Percentiles rank a stretch among this genome's conserved stretches.
phyloP scores from a whole-genome alignment of 129 eudicot genomes.

The Smallanthus sonchifolius region DNA sequence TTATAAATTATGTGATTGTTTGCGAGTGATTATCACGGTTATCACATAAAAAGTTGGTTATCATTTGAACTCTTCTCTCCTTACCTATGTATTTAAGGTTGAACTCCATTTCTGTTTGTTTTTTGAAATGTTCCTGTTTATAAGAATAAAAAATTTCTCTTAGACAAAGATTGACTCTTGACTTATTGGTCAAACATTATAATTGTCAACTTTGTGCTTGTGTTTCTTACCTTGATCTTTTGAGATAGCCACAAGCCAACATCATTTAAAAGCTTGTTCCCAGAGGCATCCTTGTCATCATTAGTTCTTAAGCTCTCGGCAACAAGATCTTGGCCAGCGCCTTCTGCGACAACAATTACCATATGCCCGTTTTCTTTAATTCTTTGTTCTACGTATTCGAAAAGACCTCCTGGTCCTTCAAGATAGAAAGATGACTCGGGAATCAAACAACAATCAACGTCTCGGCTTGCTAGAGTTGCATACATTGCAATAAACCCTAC shows the following conservation, averaged over 20 bases:
- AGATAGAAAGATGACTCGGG: conserved; percentile 96
- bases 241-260: conserved; percentile 89
- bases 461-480: conserved; percentile 96
- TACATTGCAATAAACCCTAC: conserved; percentile 97
- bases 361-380: conserved; percentile 86
- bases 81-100: conserved; percentile 89
- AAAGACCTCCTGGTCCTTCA: conserved; percentile 91
- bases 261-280: conserved; percentile 72
- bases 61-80: too few species aligned
- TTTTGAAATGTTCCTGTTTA: conserved; percentile 68
- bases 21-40: too few species aligned
- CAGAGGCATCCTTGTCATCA: conserved; percentile 60
- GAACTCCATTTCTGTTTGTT: conserved; percentile 48
- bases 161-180: neutral
- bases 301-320: conserved; percentile 35
- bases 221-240: conserved; percentile 55
- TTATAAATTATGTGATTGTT: too few species aligned
- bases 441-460: conserved; percentile 91
- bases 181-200: conserved; percentile 4
- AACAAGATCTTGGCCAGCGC: conserved; percentile 84
- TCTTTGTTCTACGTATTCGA: conserved; percentile 68
- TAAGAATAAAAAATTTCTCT: neutral
- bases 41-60: too few species aligned
- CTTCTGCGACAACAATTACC: conserved; percentile 98
- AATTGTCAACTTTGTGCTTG: neutral